Evolutionary conservation across 805 yeast species (phyloP), one percentile per base, ranked within the genome.

Genomic region (Lipomyces japonicus): DNA sequence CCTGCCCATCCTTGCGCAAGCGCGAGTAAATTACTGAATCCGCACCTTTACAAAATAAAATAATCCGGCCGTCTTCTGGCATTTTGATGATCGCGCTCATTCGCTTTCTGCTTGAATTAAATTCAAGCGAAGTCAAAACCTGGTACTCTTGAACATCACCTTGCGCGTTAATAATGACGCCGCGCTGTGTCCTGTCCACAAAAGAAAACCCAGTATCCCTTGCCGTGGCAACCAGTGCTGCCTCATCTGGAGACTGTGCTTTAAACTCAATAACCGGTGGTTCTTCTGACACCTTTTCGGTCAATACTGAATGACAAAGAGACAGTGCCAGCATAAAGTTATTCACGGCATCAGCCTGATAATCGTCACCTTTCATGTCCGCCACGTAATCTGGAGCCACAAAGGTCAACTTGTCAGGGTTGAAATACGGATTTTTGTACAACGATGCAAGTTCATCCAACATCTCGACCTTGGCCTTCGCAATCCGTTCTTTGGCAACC

Each of bases 201-300:
- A 83, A 77, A 0, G 77, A 81, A 58, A 81, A 74, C 7, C 95
- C 95, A 26, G 84, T 59, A 63, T 84, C 91, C 44, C 86, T 71
- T 1, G 91, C 91, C 40, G 78, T 82, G 1, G 83, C 72, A n/a
- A 86, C 91, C 46, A 85, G 72, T 0, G 93, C 90, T 37, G 83
- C 80, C 65, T 85, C 95, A 69, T 85, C 95, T 0, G 95, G 95
- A 6, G 89, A 82, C 63, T 85, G 90, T 1, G 91, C 90, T 60
- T 84, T 82, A 68, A 79, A 82, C 25, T 73, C 73, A 37, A 80
- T 64, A 30, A 66, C 62, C 6, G 63, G 64, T n/a, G 63, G 59
- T 26, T 59, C 48, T 10, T 63, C 66, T 0, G 70, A 71, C 18
- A 75, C 77, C 6, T 68, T 66, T 54, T 82, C 88, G 10, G 88